phyloP scores from a whole-genome alignment of 805 yeast genomes.

The Candida boidinii region DNA sequence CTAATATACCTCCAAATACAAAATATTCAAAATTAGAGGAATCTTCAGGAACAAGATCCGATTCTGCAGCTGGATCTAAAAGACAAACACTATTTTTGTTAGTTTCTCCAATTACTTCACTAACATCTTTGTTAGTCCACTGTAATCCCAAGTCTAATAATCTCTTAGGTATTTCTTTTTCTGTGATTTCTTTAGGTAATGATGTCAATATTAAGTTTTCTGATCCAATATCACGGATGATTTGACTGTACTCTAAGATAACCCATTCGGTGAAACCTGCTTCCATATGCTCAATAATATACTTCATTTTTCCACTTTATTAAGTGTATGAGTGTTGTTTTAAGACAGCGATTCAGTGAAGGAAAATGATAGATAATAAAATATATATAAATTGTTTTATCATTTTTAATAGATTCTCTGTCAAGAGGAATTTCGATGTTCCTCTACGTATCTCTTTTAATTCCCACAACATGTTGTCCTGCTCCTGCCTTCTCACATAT shows the following conservation, averaged over 20 bases:
- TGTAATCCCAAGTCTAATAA: constrained; percentile 57
- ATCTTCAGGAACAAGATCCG: constrained; percentile 70
- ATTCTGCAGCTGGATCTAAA: constrained; percentile 79
- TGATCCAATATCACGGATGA: constrained; percentile 73
- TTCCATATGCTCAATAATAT: constrained; percentile 96
- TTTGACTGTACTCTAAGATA: constrained; percentile 73
- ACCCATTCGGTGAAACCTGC: constrained; percentile 97
- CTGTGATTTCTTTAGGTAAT: constrained; percentile 54
- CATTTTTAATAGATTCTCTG: too few relatives aligned
- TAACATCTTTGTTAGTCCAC: constrained; percentile 75
- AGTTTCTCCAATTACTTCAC: constrained; percentile 39
- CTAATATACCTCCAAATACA: constrained; percentile 93
- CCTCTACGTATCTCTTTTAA: too few relatives aligned
- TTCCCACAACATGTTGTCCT: too few relatives aligned
- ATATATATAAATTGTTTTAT: too few relatives aligned
- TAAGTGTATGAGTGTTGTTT: background rate
- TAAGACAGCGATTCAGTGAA: too few relatives aligned
- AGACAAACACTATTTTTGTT: constrained; percentile 55
- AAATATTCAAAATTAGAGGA: constrained; percentile 65
- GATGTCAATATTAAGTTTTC: constrained; percentile 73
- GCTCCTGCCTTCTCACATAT: too few relatives aligned
- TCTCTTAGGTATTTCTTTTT: constrained; percentile 52
- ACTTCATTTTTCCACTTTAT: constrained; percentile 47
- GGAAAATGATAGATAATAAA: too few relatives aligned
- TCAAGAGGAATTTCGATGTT: too few relatives aligned